Base-by-base conservation (phyloP, 352 stramenopile species). In the Phytophthora pistaciae region DNA sequence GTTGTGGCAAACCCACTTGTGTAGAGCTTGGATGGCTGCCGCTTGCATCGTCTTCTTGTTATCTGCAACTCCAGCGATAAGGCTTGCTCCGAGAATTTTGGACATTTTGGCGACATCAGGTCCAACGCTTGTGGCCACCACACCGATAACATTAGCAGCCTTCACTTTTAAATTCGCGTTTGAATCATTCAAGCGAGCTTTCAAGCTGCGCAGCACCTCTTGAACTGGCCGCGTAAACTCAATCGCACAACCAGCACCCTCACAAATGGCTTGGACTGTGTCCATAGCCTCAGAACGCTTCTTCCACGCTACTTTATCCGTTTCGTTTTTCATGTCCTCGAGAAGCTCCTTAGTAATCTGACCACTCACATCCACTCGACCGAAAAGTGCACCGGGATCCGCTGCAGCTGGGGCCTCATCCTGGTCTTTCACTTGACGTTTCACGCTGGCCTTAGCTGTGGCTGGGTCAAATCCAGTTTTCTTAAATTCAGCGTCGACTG, bases 41-140 rank as follows among this genome's bases (percentile, higher is more conserved):
- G 76, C 52, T 71, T 95, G 89, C 91, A 97, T 96, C 18, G 82
- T 84, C 68, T 97, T 97, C 72, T 97, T 97, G 77, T 97, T 97
- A 72, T 97, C 91, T 3, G 79, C 78, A 33, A 96, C 88, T 11
- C 91, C 89, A 27, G 79, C 72, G 29, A 96, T 78, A 16, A 97
- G 65, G 61, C 64, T 93, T 13, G 79, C 67, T 16, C 88, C 89
- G 14, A 96, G 75, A 36, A 92, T 70, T 64, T 97, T 97, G 5
- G 88, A 92, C 83, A 96, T 84, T 63, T 94, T 95, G 5, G 63
- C 67, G 27, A 96, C 79, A 40, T 95, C 88, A 7, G 87, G 84
- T 5, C 89, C 89, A 61, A 97, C 77, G 50, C 89, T 95, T 9
- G 86, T 71, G 10, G 89, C 90, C 3, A 96, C 75, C 1, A 95